Evolutionary conservation across 2,329 filamentous ascomycete genomes (phyloP).

Genomic region (Scedosporium dehoogii): DNA sequence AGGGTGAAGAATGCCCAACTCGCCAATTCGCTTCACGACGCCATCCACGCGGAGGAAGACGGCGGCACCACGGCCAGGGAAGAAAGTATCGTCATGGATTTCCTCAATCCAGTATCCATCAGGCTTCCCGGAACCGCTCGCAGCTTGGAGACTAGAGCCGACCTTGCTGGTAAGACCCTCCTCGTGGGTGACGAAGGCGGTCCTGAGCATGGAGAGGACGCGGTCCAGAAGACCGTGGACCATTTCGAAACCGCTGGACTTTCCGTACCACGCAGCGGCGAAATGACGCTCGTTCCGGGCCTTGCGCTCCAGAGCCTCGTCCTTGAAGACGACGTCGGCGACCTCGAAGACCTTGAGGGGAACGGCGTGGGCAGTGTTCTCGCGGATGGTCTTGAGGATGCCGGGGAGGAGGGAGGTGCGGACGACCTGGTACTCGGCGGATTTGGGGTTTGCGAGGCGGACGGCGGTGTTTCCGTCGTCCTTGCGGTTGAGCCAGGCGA

Average conservation of each 20-base stretch:
- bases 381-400: conserved; percentile 83
- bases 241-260: conserved; percentile 87
- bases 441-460: conserved; percentile 85
- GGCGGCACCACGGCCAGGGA: conserved; percentile 78
- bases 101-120: conserved; percentile 93
- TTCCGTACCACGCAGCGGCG: conserved; percentile 91
- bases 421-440: conserved; percentile 85
- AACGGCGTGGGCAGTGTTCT: conserved; percentile 82
- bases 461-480: conserved; percentile 79
- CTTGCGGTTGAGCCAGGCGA: conserved; percentile 82
- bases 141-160: neutral
- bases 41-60: conserved; percentile 68
- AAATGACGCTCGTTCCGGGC: conserved; percentile 91
- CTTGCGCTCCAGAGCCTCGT: conserved; percentile 69
- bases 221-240: conserved; percentile 92
- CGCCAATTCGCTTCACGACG: conserved; percentile 68
- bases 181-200: conserved; percentile 67
- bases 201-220: conserved; percentile 83
- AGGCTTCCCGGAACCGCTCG: conserved; percentile 34
- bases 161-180: conserved; percentile 50
- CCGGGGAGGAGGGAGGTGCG: conserved; percentile 79
- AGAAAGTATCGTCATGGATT: conserved; percentile 83
- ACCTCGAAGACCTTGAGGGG: conserved; percentile 92
- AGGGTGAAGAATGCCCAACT: conserved; percentile 91
- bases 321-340: conserved; percentile 87